Evolutionary conservation across 2,329 filamentous ascomycete species (phyloP).

Genomic region (Thermothelomyces thermophilus): DNA sequence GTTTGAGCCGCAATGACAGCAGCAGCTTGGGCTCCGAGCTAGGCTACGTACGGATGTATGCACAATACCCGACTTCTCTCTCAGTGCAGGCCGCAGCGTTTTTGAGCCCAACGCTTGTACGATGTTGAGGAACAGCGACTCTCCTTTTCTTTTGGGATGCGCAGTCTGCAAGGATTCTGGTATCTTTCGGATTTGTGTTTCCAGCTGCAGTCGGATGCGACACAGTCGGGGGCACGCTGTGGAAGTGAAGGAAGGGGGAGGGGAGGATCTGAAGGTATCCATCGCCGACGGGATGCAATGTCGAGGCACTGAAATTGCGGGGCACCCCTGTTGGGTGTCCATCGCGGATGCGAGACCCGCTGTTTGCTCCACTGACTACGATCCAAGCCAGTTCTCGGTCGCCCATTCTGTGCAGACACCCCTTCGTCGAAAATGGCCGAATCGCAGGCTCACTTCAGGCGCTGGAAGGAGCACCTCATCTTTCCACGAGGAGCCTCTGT

Average conservation of each 20-base stretch:
- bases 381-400: background rate
- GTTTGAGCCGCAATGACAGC: slow-evolving; percentile 19
- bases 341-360: background rate
- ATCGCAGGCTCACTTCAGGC: background rate
- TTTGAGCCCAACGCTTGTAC: background rate
- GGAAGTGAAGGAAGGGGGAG: background rate
- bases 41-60: too few relatives aligned
- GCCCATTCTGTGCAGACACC: background rate
- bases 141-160: background rate
- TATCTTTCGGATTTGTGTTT: background rate
- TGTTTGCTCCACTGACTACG: background rate
- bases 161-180: background rate
- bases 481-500: too few relatives aligned
- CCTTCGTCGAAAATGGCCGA: background rate
- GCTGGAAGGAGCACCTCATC: background rate
- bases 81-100: background rate
- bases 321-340: background rate
- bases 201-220: background rate
- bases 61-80: background rate
- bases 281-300: background rate
- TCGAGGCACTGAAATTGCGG: background rate
- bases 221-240: background rate
- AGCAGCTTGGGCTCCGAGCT: slow-evolving; percentile 3
- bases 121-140: background rate
- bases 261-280: background rate